Evolutionary conservation across 805 yeast species (phyloP).

Genomic region (Wickerhamomyces sydowiorum): DNA sequence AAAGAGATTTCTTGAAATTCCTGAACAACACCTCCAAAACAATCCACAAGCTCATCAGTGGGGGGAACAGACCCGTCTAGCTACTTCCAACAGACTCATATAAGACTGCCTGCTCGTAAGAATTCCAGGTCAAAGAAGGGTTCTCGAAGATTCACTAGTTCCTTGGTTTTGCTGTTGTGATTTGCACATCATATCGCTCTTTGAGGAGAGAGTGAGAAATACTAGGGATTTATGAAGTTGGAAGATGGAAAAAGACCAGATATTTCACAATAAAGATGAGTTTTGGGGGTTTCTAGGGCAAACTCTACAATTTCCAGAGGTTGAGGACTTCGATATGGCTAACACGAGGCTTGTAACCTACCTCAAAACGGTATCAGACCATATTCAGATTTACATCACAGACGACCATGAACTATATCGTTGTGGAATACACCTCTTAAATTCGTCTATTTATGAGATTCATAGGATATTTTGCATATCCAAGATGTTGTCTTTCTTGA

Average conservation of each 20-base stretch:
- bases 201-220: too few species aligned
- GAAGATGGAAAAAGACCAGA: not conserved
- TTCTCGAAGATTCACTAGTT: constrained; percentile 10
- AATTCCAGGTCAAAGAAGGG: constrained; percentile 12
- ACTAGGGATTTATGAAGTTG: too few species aligned
- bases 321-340: constrained; percentile 8
- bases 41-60: too few species aligned
- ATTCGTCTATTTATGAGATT: constrained; percentile 29
- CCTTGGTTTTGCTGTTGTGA: too few species aligned
- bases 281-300: constrained; percentile 3
- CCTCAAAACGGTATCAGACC: constrained; percentile 19
- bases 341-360: constrained; percentile 17
- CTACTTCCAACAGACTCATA: too few species aligned
- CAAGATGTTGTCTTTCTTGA: constrained; percentile 40
- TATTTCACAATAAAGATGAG: not conserved
- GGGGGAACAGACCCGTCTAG: too few species aligned
- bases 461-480: constrained; percentile 41
- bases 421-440: constrained; percentile 27
- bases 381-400: constrained; percentile 17
- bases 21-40: too few species aligned
- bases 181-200: too few species aligned
- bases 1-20: not conserved
- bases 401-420: constrained; percentile 29
- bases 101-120: too few species aligned
- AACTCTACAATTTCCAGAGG: constrained; percentile 7